Percentiles rank a stretch among this genome's conserved stretches.
Evolutionary conservation across 2,329 filamentous ascomycete species (phyloP).

Genomic region (Catunica adiposa): DNA sequence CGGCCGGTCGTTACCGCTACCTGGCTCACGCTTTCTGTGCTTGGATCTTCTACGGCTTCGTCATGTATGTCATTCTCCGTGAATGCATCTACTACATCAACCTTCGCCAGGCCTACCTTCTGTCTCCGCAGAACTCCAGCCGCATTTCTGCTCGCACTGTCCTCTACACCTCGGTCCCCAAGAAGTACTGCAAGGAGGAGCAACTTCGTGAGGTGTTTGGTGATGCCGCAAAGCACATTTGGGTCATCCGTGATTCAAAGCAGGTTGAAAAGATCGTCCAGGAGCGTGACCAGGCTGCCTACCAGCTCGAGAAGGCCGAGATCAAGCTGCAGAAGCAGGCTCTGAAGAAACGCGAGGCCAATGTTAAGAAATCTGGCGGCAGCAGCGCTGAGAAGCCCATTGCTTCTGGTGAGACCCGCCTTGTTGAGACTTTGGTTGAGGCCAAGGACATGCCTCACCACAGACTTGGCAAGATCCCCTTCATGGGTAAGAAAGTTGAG

Average conservation of each 20-base stretch:
- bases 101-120: constrained; percentile 76
- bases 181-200: constrained; percentile 59
- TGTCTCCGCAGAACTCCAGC: constrained; percentile 68
- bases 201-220: constrained; percentile 70
- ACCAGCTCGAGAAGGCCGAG: constrained; percentile 74
- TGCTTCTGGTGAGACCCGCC: constrained; percentile 32
- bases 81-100: constrained; percentile 89
- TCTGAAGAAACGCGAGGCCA: constrained; percentile 45
- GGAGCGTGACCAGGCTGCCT: constrained; percentile 62
- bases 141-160: constrained; percentile 83
- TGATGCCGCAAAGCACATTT: constrained; percentile 63
- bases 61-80: constrained; percentile 74
- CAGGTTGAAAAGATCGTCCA: constrained; percentile 67
- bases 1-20: constrained; percentile 43
- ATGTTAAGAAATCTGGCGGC: constrained; percentile 27
- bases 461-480: constrained; percentile 45
- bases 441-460: constrained; percentile 55
- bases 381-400: constrained; percentile 23
- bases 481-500: constrained; percentile 52
- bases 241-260: constrained; percentile 63
- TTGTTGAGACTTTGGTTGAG: constrained; percentile 51
- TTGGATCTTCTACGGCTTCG: constrained; percentile 73
- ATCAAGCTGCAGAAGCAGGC: constrained; percentile 68
- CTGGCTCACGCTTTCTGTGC: constrained; percentile 70
- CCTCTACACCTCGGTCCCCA: constrained; percentile 71